Base-by-base conservation (phyloP, 1,284 basidiomycete genomes). In the Sanghuangporus baumii region DNA sequence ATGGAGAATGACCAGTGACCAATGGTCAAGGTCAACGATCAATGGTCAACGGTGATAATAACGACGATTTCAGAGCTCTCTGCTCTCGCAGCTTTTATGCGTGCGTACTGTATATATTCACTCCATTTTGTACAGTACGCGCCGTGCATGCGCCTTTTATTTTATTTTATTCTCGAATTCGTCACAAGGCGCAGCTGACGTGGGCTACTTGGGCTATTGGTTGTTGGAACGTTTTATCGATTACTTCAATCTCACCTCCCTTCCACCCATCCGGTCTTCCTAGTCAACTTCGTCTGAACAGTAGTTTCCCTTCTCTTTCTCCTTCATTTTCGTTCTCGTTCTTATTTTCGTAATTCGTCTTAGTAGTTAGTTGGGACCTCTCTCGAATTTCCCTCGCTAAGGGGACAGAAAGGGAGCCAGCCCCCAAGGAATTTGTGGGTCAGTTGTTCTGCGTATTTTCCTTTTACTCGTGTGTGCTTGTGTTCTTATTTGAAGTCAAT, bases 191-290 rank as follows among this genome's bases (percentile, higher is more conserved):
- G 56, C 26, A 36, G 7, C 18, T 26, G 66, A 69, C 73, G 68
- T 71, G 72, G 67, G 64, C 43, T 46, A 67, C 78, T 83, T 79
- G 82, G 83, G 83, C 81, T 84, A 79, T 84, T 85, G 79, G 82
- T 84, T 84, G 82, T 78, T 46, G 73, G 72, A 73, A 72, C 55
- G 79, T 74, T 77, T 79, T 79, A 78, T 79, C 74, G 73, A 74
- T 74, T 79, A 74, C 69, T 64, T 70, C 40, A 55, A 48, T 65
- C 20, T 50, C 34, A 5, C 48, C 16, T 36, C 60, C 38, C 50
- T 37, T 48, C 54, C 46, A 31, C 43, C 55, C 57, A 18, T 59
- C 55, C 56, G 57, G 50, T 57, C 37, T 60, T 60, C 40, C 20
- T 37, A 50, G 43, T 57, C 57, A 31, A 18, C 48, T 37, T 61